Evolutionary conservation across 306 rosid genomes (phyloP).

Genomic region (Acacia melanoxylon): DNA sequence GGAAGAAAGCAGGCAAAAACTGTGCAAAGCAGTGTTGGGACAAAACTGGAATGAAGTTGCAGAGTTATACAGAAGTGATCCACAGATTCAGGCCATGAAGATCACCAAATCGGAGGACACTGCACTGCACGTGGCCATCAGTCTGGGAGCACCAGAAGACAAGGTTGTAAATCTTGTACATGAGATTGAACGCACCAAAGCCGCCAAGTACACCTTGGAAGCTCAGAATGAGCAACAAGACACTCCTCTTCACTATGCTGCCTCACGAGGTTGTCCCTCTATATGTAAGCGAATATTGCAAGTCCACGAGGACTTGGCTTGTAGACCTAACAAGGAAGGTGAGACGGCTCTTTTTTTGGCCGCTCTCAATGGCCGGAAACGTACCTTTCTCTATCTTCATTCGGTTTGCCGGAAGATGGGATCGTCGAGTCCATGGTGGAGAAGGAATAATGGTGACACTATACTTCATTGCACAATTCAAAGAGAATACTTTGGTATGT

Average conservation of each 20-base stretch:
- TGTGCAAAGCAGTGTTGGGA: too few species aligned
- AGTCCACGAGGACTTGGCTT: background rate
- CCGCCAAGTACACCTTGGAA: background rate
- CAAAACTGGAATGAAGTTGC: constrained; percentile 1
- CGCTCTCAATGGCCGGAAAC: background rate
- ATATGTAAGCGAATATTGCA: constrained; percentile 31
- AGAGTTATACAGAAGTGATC: background rate
- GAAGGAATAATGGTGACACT: background rate
- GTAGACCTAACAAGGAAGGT: constrained; percentile 4
- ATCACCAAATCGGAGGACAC: constrained; percentile 5
- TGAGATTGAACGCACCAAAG: background rate
- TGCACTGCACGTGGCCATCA: constrained; percentile 12
- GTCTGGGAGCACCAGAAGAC: constrained; percentile 5
- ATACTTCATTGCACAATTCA: constrained; percentile 6
- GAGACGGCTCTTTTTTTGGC: constrained; percentile 24
- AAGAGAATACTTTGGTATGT: background rate
- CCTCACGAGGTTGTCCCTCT: background rate
- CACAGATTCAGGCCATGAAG: background rate
- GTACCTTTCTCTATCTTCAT: constrained; percentile 37
- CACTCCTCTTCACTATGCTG: constrained; percentile 41
- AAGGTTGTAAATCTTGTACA: constrained; percentile 5
- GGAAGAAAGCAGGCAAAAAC: too few species aligned
- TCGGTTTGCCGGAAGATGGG: background rate
- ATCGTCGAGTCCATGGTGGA: background rate
- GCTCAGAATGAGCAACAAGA: constrained; percentile 9